Percentiles rank a stretch among this genome's conserved stretches.
Evolutionary conservation across 306 rosid species (phyloP).

Genomic region (Castanea mollissima): DNA sequence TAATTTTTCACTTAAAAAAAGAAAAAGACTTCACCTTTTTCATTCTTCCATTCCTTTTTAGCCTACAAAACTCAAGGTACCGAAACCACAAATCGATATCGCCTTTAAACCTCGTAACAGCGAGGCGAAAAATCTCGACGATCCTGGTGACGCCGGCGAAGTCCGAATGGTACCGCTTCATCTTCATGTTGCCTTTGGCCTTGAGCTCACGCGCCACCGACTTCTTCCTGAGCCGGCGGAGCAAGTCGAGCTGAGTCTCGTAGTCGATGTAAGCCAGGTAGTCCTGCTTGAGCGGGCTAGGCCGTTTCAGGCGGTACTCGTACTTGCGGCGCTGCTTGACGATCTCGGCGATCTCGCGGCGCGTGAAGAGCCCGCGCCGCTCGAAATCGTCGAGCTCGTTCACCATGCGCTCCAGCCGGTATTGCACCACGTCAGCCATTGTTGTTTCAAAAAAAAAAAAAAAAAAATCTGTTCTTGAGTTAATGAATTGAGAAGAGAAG

Average conservation of each 20-base stretch:
- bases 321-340: conserved; percentile 60
- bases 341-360: conserved; percentile 49
- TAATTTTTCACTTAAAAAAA: too few species aligned
- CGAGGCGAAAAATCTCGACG: conserved; percentile 41
- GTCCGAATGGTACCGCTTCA: conserved; percentile 45
- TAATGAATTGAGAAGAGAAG: too few species aligned
- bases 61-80: conserved; percentile 70
- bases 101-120: conserved; percentile 44
- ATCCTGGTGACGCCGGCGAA: conserved; percentile 43
- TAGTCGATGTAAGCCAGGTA: conserved; percentile 48
- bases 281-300: conserved; percentile 59
- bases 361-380: conserved; percentile 43
- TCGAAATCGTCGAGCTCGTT: conserved; percentile 59
- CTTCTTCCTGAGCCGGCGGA: conserved; percentile 46
- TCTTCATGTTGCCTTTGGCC: conserved; percentile 35
- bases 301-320: conserved; percentile 60
- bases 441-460: too few species aligned
- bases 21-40: conserved; percentile 48
- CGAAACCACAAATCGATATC: conserved; percentile 61
- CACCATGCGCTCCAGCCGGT: conserved; percentile 58
- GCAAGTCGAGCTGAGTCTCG: conserved; percentile 51
- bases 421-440: conserved; percentile 67
- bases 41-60: conserved; percentile 69
- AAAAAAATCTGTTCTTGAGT: too few species aligned
- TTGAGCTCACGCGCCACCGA: conserved; percentile 30